Percentiles rank a stretch among this genome's conserved stretches.
Evolutionary conservation across 2,329 filamentous ascomycete species (phyloP).

Genomic region (Colletotrichum salicis): DNA sequence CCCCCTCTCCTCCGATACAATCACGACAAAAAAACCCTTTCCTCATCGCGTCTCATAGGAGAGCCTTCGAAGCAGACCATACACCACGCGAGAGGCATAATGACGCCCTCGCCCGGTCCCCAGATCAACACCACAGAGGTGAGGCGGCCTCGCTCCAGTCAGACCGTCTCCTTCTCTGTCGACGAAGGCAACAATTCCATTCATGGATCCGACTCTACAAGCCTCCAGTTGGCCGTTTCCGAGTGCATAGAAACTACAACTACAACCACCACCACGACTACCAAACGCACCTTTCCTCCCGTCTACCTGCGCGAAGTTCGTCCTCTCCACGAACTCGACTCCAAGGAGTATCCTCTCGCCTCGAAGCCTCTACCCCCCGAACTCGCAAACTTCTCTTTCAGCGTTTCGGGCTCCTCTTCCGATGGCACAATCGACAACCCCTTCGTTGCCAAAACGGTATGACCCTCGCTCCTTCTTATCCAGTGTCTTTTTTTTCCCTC

Average conservation of each 20-base stretch:
- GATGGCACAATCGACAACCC: slow-evolving; percentile 18
- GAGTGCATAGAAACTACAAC: slow-evolving; percentile 76
- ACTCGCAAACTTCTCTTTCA: slow-evolving; percentile 81
- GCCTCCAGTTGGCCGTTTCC: slow-evolving; percentile 67
- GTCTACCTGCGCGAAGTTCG: slow-evolving; percentile 80
- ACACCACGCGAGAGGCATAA: slow-evolving; percentile 39
- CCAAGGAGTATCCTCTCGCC: slow-evolving; percentile 91
- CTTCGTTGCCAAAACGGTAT: slow-evolving; percentile 28
- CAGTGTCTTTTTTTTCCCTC: background rate
- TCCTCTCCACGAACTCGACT: slow-evolving; percentile 77
- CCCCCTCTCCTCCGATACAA: slow-evolving; percentile 4
- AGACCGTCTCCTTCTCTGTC: slow-evolving; percentile 60
- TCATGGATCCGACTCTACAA: slow-evolving; percentile 45
- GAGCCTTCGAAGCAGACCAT: slow-evolving; percentile 1
- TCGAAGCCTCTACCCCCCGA: slow-evolving; percentile 82
- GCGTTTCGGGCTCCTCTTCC: slow-evolving; percentile 63
- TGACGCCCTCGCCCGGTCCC: slow-evolving; percentile 50
- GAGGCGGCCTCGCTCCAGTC: slow-evolving; percentile 49
- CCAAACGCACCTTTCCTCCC: slow-evolving; percentile 86
- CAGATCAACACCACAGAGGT: slow-evolving; percentile 37
- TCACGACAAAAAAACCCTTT: background rate
- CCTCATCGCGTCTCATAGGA: background rate
- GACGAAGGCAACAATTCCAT: slow-evolving; percentile 49
- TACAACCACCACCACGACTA: slow-evolving; percentile 92
- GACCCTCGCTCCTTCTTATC: background rate